Evolutionary conservation across 1,139 yeast species (phyloP).

Genomic region (Yamadazyma friedrichii): DNA sequence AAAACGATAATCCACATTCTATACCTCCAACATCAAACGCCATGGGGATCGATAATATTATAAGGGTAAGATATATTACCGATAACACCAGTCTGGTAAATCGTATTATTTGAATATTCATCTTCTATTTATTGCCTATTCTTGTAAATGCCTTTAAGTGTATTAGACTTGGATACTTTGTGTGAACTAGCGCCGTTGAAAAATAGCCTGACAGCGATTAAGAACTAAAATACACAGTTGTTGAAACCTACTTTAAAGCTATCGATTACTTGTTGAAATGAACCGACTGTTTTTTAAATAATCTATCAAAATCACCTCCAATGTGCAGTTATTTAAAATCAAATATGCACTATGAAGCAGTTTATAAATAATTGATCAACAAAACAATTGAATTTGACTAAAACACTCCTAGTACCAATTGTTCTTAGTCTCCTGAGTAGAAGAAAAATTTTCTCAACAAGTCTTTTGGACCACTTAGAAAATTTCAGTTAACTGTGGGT

Average conservation of each 20-base stretch:
- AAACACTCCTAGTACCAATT: background rate
- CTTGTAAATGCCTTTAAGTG: too few relatives aligned
- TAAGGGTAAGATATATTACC: constrained; percentile 59
- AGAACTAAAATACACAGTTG: too few relatives aligned
- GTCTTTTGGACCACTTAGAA: background rate
- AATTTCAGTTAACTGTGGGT: background rate
- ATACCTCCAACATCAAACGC: constrained; percentile 96
- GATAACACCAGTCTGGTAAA: constrained; percentile 41
- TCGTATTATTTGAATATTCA: constrained; percentile 11
- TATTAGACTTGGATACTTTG: too few relatives aligned
- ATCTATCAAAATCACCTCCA: too few relatives aligned
- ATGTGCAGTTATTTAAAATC: too few relatives aligned
- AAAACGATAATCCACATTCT: constrained; percentile 83
- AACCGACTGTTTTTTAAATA: too few relatives aligned
- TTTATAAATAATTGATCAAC: too few relatives aligned
- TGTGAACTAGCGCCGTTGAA: too few relatives aligned
- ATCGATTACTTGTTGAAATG: too few relatives aligned
- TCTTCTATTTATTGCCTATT: background rate
- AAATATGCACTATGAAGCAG: too few relatives aligned
- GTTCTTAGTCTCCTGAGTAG: background rate
- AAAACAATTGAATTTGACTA: background rate
- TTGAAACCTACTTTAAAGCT: too few relatives aligned
- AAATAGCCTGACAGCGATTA: too few relatives aligned
- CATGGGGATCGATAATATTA: constrained; percentile 82
- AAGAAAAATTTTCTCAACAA: constrained; percentile 1